Base-by-base conservation (phyloP, 345 rosid genomes). In the Syzygium aromaticum region DNA sequence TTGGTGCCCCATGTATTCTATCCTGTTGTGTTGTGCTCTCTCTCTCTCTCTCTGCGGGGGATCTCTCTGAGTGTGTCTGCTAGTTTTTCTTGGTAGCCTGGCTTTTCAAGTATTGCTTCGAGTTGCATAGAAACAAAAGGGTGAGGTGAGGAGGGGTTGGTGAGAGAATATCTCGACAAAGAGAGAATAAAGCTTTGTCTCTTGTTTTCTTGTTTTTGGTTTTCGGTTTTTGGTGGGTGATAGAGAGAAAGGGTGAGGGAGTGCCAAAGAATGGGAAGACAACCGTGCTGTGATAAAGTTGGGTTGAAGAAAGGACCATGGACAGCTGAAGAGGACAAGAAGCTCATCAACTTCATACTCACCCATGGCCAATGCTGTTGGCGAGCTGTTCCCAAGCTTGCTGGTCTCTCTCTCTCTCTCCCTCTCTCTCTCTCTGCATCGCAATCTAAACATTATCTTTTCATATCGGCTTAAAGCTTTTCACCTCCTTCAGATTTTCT, bases 291-390 rank as follows among this genome's bases (percentile, higher is more conserved):
- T 91, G 99, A 95, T 80, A 98, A 95, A 93, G 97, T 95, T 59
- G 99, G 99, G 30, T 89, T 98, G 89, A 98, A 96, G 98, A 96
- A 95, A 90, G 99, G 99, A 85, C 97, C 99, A 87, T 97, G 99
- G 99, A 95, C 99, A 19, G 93, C 96, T 1, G 99, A 96, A n/a
- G 99, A 98, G 86, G 99, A 98, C 88, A 95, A 92, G 93, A 96
- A 95, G 90, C 99, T 98, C 86, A 92, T 96, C 86, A 92, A 89
- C 92, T 98, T 95, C 92, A 94, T 98, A 90, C 95, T 96, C 87
- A 93, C 94, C 77, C 95, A 98, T 92, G 99, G 99, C 91, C 99
- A 96, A 92, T 96, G 99, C 90, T 98, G 99, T 88, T 98, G 99
- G 99, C 92, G 99, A 89, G 96, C 98, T 87, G 94, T 98, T 88